A percentile compares a stretch with the other conserved stretches of the same genome.
Evolutionary conservation across 2,329 filamentous ascomycete genomes (phyloP).

Genomic region (Aciculosporium take): DNA sequence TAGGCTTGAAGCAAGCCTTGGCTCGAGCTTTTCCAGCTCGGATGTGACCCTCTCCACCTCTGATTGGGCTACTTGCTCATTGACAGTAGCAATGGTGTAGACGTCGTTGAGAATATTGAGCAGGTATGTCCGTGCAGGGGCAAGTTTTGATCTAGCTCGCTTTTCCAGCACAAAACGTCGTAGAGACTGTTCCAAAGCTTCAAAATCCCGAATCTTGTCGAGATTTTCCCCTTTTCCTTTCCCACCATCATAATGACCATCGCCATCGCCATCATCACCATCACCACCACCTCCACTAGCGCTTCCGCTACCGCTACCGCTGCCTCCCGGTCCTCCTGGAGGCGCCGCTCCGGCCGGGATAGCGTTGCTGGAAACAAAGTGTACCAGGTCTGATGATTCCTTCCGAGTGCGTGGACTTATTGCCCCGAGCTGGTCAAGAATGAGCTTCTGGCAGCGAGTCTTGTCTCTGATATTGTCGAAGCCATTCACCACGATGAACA

Average conservation of each 20-base stretch:
- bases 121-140: constrained; percentile 88
- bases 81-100: constrained; percentile 68
- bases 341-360: constrained; percentile 58
- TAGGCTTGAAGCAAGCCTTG: constrained; percentile 69
- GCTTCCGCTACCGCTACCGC: constrained; percentile 39
- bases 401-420: constrained; percentile 91
- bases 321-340: constrained; percentile 38
- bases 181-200: constrained; percentile 74
- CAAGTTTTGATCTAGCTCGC: constrained; percentile 84
- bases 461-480: constrained; percentile 92
- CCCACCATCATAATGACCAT: constrained; percentile 37
- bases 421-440: constrained; percentile 73
- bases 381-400: constrained; percentile 81
- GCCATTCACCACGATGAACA: constrained; percentile 97
- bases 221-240: constrained; percentile 76
- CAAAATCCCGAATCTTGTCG: constrained; percentile 81
- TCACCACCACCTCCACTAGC: constrained; percentile 37
- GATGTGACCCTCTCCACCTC: constrained; percentile 72
- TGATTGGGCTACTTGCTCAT: constrained; percentile 70
- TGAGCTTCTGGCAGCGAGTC: constrained; percentile 78
- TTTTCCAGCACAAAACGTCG: constrained; percentile 93
- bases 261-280: constrained; percentile 42
- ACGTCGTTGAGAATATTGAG: constrained; percentile 86
- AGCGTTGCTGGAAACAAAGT: constrained; percentile 95
- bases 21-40: constrained; percentile 72